Evolutionary conservation across 2,329 filamentous ascomycete species (phyloP).

Genomic region (Pleurostoma richardsiae): DNA sequence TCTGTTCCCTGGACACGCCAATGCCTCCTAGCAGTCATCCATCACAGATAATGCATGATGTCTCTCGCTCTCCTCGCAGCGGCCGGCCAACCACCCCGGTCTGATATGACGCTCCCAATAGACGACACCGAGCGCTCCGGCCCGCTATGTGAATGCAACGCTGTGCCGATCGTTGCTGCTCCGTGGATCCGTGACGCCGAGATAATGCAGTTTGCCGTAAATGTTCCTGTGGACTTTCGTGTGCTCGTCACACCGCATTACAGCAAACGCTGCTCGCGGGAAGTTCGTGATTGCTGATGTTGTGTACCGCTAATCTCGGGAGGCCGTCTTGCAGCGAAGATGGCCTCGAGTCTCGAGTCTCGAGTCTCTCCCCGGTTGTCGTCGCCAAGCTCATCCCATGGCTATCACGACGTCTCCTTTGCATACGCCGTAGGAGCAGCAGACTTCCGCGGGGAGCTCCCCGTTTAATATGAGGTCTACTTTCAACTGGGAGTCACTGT

Average conservation of each 20-base stretch:
- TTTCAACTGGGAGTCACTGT: background rate
- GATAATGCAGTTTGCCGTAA: background rate
- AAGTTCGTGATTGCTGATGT: no score
- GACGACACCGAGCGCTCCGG: no score
- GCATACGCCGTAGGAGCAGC: slow-evolving; percentile 10
- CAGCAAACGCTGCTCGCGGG: background rate
- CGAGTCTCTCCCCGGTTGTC: background rate
- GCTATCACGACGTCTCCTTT: slow-evolving; percentile 9
- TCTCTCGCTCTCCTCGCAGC: no score
- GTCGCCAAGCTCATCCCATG: background rate
- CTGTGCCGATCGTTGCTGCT: no score
- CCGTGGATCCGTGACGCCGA: no score
- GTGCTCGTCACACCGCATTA: background rate
- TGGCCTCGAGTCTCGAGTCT: background rate
- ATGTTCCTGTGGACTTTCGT: background rate
- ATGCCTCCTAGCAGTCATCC: no score
- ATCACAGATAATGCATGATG: no score
- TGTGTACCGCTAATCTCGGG: background rate
- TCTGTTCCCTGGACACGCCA: no score
- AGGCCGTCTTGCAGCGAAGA: background rate
- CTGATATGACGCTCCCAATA: no score
- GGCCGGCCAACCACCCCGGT: no score
- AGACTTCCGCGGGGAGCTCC: slow-evolving; percentile 6
- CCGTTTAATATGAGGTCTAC: slow-evolving; percentile 9
- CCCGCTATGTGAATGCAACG: no score